Evolutionary conservation across 345 rosid genomes (phyloP), one percentile per base, ranked within the genome.

Genomic region (Brassica rapa): DNA sequence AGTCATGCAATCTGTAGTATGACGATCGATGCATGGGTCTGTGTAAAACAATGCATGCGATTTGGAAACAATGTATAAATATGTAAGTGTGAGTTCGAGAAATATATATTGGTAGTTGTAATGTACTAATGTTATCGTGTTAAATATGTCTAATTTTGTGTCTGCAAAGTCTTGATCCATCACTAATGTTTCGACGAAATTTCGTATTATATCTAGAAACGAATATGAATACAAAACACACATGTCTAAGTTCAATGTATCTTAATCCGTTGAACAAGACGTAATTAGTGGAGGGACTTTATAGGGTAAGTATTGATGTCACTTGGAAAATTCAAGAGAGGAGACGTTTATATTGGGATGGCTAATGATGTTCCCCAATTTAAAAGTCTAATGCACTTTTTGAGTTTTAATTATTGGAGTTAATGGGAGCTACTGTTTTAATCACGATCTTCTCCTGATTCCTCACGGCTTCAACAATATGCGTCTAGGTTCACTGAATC

Each of bases 401-500:
- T 53, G 16, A 10, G 27, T 41, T 74, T 70, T 63, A 74, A 74
- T 75, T 80, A 79, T 73, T 79, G 71, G 64, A 73, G 51, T 70
- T 80, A 75, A 64, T 80, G 83, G 82, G 75, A 32, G 65, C 53
- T 16, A 80, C 82, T 74, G 51, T 70, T 79, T 16, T 8, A 19
- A 41, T 30, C 79, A 69, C 62, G 53, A 80, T 65, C 66, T 53
- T 56, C 37, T 63, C 65, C 27, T 49, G 24, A 12, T 74, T 30
- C 60, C 16, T 32, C 70, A 68, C 66, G 29, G 37, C 62, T 74
- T 70, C 67, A 63, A 25, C 24, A 29, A 53, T 69, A 69, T 56
- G 62, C 41, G 79, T 74, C 83, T 70, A 80, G 83, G 83, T 80
- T 74, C 83, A 80, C 0, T 80, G 83, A 74, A 80, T 64, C 83